Evolutionary conservation across 345 rosid genomes (phyloP), one percentile per base, ranked within the genome.

Genomic region (Orychophragmus violaceus): DNA sequence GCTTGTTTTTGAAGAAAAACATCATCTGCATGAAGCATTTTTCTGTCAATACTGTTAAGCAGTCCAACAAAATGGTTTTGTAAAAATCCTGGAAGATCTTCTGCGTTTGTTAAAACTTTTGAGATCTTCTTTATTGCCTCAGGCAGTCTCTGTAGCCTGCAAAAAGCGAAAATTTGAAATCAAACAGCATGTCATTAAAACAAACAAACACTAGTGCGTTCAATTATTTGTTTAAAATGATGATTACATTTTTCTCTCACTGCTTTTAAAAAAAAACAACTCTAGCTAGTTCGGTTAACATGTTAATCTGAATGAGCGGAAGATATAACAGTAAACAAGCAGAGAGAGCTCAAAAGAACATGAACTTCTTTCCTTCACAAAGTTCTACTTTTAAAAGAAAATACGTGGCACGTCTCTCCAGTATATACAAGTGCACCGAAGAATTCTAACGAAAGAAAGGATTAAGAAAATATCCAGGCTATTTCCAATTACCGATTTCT

Each of bases 51-150:
- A 74, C 90, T 85, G 71, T 93, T 90, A 54, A 93, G 97, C 51
- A 93, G 95, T 57, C 96, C 88, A 77, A 93, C 97, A 90, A 93
- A 93, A 79, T 93, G 98, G 79, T 86, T 86, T 79, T 90, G 88
- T 78, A 90, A 76, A 76, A 93, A 93, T 58, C 80, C 83, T 41
- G 96, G 82, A 74, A 90, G 90, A 77, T 88, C 96, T 70, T 93
- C 96, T 14, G 76, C 78, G 49, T 83, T 81, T 37, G 96, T 90
- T 65, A 90, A 82, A 72, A 88, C 85, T 74, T 80, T 77, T 56
- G 98, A 82, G 55, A 93, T 84, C 74, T 90, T 84, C 77, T 82
- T 90, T 64, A 93, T 79, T 82, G 88, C 80, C 66, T 73, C 81
- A 5, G 97, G 97, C 35, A 88, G 89, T 81, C 84, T 78, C 66